Evolutionary conservation across 2,329 filamentous ascomycete species (phyloP).

Genomic region (Madurella fahalii): DNA sequence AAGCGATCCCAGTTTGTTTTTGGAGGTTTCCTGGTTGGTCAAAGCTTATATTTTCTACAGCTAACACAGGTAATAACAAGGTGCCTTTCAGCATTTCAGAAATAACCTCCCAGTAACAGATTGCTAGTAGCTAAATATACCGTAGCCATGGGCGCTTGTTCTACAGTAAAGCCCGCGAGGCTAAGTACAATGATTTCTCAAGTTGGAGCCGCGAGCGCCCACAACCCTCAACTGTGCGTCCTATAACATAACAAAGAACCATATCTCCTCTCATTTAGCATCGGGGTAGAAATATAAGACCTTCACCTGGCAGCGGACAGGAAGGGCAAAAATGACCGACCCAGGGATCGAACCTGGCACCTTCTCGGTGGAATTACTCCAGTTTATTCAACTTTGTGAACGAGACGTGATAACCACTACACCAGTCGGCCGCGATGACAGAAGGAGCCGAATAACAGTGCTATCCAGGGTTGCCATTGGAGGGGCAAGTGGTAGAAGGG

Average conservation of each 20-base stretch:
- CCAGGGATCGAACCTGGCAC: constrained; percentile 26
- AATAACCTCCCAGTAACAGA: too few relatives aligned
- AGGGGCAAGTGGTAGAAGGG: neutral
- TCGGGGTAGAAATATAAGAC: neutral
- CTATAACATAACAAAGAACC: neutral
- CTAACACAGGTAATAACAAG: neutral
- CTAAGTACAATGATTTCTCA: too few relatives aligned
- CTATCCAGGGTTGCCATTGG: constrained; percentile 1
- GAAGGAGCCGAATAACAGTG: neutral
- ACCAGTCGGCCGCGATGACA: constrained; percentile 19
- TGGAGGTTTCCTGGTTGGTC: constrained; percentile 25
- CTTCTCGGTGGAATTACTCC: constrained; percentile 21
- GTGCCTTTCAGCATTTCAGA: neutral
- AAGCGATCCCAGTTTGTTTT: constrained; percentile 13
- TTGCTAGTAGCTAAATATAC: too few relatives aligned
- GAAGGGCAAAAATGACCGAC: constrained; percentile 14
- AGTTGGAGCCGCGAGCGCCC: too few relatives aligned
- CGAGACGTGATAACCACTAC: constrained; percentile 26
- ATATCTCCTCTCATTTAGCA: neutral
- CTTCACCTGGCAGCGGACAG: neutral
- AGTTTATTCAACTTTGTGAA: constrained; percentile 18
- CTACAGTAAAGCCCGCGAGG: too few relatives aligned
- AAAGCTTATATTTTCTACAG: constrained; percentile 7
- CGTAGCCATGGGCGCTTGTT: too few relatives aligned
- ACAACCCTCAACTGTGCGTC: too few relatives aligned